Conservation (phyloP, 2,329 filamentous ascomycete species). For the Trichoderma pleuroti region DNA sequence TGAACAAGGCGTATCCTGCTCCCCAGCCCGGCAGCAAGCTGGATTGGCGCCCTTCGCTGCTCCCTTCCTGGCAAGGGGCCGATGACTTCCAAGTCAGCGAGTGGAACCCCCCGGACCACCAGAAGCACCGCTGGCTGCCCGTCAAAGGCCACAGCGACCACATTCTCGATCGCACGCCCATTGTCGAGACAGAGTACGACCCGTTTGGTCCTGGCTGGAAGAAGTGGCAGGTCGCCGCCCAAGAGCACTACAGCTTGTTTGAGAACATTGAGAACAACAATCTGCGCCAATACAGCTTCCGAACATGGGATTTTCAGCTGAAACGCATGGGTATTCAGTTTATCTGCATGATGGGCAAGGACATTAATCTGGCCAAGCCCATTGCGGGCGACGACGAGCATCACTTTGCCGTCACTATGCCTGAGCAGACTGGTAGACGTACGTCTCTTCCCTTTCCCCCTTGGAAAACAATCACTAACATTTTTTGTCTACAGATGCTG, state of each 20-base stretch:
- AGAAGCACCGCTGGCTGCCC: constrained; percentile 50
- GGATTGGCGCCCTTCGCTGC: constrained; percentile 39
- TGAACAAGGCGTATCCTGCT: constrained; percentile 25
- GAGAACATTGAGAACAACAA: constrained; percentile 47
- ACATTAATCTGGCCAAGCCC: constrained; percentile 47
- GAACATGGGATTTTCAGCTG: constrained; percentile 47
- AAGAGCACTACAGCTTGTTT: constrained; percentile 47
- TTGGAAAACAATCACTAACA: constrained; percentile 19
- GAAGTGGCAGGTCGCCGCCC: constrained; percentile 50
- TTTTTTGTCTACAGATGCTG: constrained; percentile 31
- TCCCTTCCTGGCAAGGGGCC: constrained; percentile 35
- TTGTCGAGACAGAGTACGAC: constrained; percentile 46
- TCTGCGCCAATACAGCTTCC: constrained; percentile 47
- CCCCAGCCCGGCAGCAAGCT: constrained; percentile 27
- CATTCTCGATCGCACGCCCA: constrained; percentile 44
- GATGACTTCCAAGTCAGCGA: constrained; percentile 30
- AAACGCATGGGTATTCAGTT: constrained; percentile 53
- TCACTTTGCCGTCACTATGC: constrained; percentile 40
- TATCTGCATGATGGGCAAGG: constrained; percentile 49
- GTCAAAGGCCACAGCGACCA: constrained; percentile 34
- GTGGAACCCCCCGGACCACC: constrained; percentile 35
- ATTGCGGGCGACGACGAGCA: constrained; percentile 45
- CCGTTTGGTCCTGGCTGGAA: constrained; percentile 42
- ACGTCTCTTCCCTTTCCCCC: constrained; percentile 10
- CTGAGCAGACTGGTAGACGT: constrained; percentile 38